Evolutionary conservation across 129 eudicot species (phyloP).

Genomic region (Escallonia herrerae): DNA sequence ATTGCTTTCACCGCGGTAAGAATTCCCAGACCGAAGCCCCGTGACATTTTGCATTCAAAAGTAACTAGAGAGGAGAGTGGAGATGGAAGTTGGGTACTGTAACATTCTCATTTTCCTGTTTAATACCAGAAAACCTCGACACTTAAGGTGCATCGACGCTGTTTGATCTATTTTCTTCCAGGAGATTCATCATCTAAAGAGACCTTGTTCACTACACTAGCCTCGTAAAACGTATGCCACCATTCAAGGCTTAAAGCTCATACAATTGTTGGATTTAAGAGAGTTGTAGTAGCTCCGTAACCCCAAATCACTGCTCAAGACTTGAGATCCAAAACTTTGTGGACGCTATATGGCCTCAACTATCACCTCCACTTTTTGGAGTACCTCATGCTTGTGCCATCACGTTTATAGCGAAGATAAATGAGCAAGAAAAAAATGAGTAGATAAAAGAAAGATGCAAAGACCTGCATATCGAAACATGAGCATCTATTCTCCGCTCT

Average conservation of each 20-base stretch:
- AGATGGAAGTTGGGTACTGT: not conserved
- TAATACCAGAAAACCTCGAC: too few species aligned
- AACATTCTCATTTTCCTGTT: too few species aligned
- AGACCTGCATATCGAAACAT: slow-evolving; percentile 69
- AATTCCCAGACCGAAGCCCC: not conserved
- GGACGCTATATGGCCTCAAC: not conserved
- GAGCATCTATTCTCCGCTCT: slow-evolving; percentile 71
- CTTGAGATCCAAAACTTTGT: not conserved
- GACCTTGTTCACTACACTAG: not conserved
- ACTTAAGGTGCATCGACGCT: not conserved
- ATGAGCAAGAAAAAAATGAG: not conserved
- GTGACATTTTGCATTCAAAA: not conserved
- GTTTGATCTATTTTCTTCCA: slow-evolving; percentile 1
- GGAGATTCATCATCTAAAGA: too few species aligned
- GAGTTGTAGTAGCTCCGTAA: too few species aligned
- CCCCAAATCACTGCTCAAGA: not conserved
- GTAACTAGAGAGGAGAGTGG: not conserved
- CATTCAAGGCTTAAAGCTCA: too few species aligned
- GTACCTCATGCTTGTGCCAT: not conserved
- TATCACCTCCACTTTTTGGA: not conserved
- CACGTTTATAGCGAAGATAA: not conserved
- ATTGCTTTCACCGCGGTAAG: not conserved
- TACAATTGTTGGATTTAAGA: too few species aligned
- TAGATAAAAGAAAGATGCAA: slow-evolving; percentile 5
- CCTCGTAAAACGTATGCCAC: not conserved